These are phyloP conservation scores for Fusarium kyushuense DNA, from an alignment of 2,329 filamentous ascomycete species.

Conservation along the genomic window DNA sequence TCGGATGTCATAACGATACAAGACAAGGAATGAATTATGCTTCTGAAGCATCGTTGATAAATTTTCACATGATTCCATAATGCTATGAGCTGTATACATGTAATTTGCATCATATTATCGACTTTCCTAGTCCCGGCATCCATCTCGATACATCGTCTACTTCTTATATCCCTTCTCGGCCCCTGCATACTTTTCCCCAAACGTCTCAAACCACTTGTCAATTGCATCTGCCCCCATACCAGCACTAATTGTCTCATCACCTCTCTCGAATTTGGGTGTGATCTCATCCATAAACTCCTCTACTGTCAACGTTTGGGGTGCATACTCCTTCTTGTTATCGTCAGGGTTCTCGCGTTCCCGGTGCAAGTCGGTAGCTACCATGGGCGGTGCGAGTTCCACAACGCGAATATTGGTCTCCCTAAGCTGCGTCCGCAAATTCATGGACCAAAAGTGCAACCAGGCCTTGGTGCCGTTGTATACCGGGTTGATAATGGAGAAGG, in stretches of 20 bases:
- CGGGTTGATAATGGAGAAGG: constrained; percentile 65
- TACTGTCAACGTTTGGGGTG: constrained; percentile 55
- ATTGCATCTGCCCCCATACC: constrained; percentile 57
- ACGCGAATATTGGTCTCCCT: constrained; percentile 57
- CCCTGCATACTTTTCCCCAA: constrained; percentile 49
- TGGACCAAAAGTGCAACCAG: constrained; percentile 67
- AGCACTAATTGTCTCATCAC: constrained; percentile 62
- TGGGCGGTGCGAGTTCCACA: constrained; percentile 68
- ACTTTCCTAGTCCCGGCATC: too few species aligned
- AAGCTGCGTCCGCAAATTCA: constrained; percentile 66
- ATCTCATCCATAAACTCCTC: constrained; percentile 67
- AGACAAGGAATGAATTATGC: neutral
- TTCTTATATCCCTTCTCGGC: constrained; percentile 12
- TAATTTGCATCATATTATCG: rapidly evolving
- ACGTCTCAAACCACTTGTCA: constrained; percentile 58
- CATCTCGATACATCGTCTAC: neutral
- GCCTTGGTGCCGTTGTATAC: constrained; percentile 72
- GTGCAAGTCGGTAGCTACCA: constrained; percentile 66
- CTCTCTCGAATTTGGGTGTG: constrained; percentile 57
- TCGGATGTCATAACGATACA: rapidly evolving
- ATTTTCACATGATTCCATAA: rapidly evolving
- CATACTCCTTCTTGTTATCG: constrained; percentile 70
- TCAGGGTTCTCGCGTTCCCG: constrained; percentile 66
- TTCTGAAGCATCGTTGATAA: neutral
- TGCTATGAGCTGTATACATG: neutral